Evolutionary conservation across 2,329 filamentous ascomycete genomes (phyloP), one percentile per base, ranked within the genome.

Genomic region (Atkinsonella hypoxylon): DNA sequence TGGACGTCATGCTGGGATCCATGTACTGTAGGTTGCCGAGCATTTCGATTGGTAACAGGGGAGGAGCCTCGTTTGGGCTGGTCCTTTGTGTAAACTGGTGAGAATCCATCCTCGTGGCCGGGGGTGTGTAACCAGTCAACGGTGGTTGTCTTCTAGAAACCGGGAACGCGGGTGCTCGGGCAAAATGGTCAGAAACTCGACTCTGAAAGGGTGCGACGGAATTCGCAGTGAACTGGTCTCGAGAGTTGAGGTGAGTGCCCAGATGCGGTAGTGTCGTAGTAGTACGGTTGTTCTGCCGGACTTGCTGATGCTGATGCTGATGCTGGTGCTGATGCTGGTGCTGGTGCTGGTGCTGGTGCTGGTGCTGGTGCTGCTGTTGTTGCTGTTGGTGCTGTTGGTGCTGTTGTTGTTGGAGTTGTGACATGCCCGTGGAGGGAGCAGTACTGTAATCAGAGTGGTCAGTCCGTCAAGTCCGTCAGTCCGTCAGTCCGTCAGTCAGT

Each of bases 11-110:
- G 13, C 58, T 63, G 7, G 61, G 64, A 46, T 87, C 77, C 3
- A 67, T 71, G 58, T 83, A 84, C 51, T 76, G 74, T 50, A 89
- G 75, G n/a, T 75, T 76, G 40, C 79, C 79, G 48, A 82, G 70
- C 38, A 72, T 73, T 30, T 71, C 70, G 48, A 78, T 68, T 7
- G 69, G 56, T 55, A 68, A 62, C 20, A 82, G 69, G 9, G 79
- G 79, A 45, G 79, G 79, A 32, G 79, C 73, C 54, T 66, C 72
- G 48, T 66, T 61, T 42, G 55, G 51, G 17, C 36, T 45, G 15
- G 58, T 50, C 50, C 62, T 56, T 45, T 57, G 58, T 38, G 64
- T 64, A 64, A 64, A 74, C 57, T 65, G 69, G 53, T 58, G 60
- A 17, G 61, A 55, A 51, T 78, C 75, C 76, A 80, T 79, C 57